Evolutionary conservation across 495 filamentous ascomycete genomes (phyloP).

Genomic region (Penicillium angulare): DNA sequence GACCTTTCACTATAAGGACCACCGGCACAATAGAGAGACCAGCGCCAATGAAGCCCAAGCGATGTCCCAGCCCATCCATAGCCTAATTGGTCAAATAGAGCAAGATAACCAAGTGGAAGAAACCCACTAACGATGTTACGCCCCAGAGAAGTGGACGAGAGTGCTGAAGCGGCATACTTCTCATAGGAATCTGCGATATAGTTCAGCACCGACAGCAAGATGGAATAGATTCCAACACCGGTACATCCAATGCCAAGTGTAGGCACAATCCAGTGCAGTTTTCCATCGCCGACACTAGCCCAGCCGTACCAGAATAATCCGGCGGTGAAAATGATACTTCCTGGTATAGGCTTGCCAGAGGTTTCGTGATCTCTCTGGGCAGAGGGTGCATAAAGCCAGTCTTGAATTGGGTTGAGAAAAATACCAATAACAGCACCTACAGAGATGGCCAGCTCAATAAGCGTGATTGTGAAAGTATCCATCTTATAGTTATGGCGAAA

Average conservation of each 20-base stretch:
- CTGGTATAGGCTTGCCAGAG: slow-evolving; percentile 34
- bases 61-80: slow-evolving; percentile 45
- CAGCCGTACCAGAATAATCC: slow-evolving; percentile 47
- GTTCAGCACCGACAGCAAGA: slow-evolving; percentile 60
- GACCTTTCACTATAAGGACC: slow-evolving; percentile 31
- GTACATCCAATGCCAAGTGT: slow-evolving; percentile 31
- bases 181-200: slow-evolving; percentile 73
- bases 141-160: slow-evolving; percentile 57
- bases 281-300: slow-evolving; percentile 29
- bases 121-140: slow-evolving; percentile 35
- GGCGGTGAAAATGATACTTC: slow-evolving; percentile 38
- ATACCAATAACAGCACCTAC: slow-evolving; percentile 43
- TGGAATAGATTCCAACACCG: slow-evolving; percentile 38
- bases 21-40: slow-evolving; percentile 38
- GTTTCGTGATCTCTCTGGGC: slow-evolving; percentile 24
- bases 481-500: slow-evolving; percentile 37
- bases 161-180: slow-evolving; percentile 63
- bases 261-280: slow-evolving; percentile 46
- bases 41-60: slow-evolving; percentile 39
- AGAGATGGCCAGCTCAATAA: slow-evolving; percentile 42
- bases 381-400: slow-evolving; percentile 36
- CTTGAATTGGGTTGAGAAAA: slow-evolving; percentile 39
- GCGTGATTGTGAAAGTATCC: slow-evolving; percentile 30
- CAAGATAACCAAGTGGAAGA: slow-evolving; percentile 35
- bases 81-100: slow-evolving; percentile 39